Evolutionary conservation across 1,284 basidiomycete species (phyloP), one percentile per base, ranked within the genome.

Genomic region (Fomes fomentarius): DNA sequence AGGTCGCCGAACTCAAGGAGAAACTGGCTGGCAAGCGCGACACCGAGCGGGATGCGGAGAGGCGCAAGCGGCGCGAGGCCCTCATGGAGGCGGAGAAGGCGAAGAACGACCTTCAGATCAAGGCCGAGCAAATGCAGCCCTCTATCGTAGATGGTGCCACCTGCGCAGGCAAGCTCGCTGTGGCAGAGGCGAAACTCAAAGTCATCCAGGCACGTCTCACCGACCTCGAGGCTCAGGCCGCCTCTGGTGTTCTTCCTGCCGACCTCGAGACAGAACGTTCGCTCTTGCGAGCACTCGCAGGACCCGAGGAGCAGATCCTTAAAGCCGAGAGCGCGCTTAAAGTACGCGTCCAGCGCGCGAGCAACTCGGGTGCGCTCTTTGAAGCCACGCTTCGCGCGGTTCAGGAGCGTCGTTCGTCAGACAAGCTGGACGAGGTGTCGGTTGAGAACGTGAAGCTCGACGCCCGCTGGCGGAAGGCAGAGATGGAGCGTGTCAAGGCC

Each of bases 1-100:
- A 95, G 71, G 86, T 94, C 52, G 81, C 85, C 24, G 91, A 96
- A 63, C 84, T 98, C 60, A 95, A 96, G 70, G 84, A 83, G 31
- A 92, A 91, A 72, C 77, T 97, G 43, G 82, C 87, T 4, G 89
- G 84, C 17, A 90, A 85, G 71, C 74, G 80, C 50, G 73, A 73
- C 45, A 64, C 77, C 26, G 91, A 92, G 71, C 81, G 72, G 43
- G 89, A 87, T 39, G 77, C 84, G 54, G 70, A 74, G 65, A 78
- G 76, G 63, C 79, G 86, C 63, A 91, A 84, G 76, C 84, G 79
- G 68, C 75, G 75, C 26, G 89, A 91, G 69, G 87, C 87, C 12
- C 76, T 76, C 50, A 76, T 79, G 24, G 88, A 92, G 67, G 81
- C 92, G 39, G 83, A 88, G 60, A 76, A 85, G 52, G 81, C 89